Evolutionary conservation across 306 rosid species (phyloP), one percentile per base, ranked within the genome.

Genomic region (Amphicarpaea edgeworthii): DNA sequence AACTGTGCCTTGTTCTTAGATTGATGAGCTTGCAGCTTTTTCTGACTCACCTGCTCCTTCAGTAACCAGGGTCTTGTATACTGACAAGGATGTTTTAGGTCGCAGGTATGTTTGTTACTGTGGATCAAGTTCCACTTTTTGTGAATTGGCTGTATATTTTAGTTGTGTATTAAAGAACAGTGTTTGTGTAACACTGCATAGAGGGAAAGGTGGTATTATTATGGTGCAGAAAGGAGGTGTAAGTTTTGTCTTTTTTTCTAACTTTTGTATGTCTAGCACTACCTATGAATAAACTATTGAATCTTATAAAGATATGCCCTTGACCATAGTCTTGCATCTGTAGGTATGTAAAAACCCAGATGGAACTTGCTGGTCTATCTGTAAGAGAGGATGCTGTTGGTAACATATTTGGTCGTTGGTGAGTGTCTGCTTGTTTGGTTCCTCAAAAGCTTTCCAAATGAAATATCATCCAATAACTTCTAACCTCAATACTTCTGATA

Each of bases 301-400:
- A 61, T 71, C 75, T 53, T 37, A 34, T 26, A 41, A 11, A 45
- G 46, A 15, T n/a, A 2, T 61, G 70, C 45, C 47, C 19, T 67
- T 23, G 42, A 65, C 1, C 63, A 12, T 71, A 30, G 65, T 68
- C 45, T 83, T 82, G 42, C 73, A 50, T 77, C 59, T 83, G 63
- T 83, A 94, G 98, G 85, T 95, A 85, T 81, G 90, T 90, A 3
- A 95, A 90, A 83, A 80, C 84, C 72, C 81, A 90, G 83, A 92
- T 95, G 98, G 82, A 90, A 24, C 86, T 83, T 38, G 90, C 98
- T 82, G 96, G 97, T 61, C 86, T 95, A 32, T 90, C 87, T 24
- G 96, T 95, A 28, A 86, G 97, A 83, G 98, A 95, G 89, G 98
- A 95, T 72, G 91, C 97, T 20, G 92, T 92, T 54, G 98, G 98